phyloP scores from a whole-genome alignment of 2,329 filamentous ascomycete genomes.

The Diaporthe sp. region DNA sequence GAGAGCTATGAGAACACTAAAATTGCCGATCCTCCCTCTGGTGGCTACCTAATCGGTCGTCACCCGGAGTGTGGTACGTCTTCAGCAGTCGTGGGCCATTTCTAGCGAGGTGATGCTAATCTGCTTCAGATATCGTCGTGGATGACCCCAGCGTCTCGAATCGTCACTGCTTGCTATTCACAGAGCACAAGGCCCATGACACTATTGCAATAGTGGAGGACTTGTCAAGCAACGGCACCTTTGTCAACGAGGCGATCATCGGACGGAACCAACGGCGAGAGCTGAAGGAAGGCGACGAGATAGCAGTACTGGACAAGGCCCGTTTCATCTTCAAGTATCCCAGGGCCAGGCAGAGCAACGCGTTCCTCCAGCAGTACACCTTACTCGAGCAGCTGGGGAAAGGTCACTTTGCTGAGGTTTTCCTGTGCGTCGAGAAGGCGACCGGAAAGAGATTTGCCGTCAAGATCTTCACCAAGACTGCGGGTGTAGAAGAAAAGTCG shows the following conservation, averaged over 20 bases:
- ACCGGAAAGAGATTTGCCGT: slow-evolving; percentile 89
- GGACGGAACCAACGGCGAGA: slow-evolving; percentile 94
- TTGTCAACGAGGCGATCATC: slow-evolving; percentile 91
- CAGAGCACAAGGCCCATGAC: slow-evolving; percentile 55
- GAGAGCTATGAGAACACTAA: slow-evolving; percentile 75
- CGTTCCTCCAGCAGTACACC: slow-evolving; percentile 88
- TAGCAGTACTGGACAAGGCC: slow-evolving; percentile 86
- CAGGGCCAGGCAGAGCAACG: slow-evolving; percentile 78
- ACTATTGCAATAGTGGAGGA: slow-evolving; percentile 87
- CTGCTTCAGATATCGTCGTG: slow-evolving; percentile 75
- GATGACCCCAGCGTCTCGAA: slow-evolving; percentile 89
- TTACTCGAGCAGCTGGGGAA: slow-evolving; percentile 90
- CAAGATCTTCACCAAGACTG: slow-evolving; percentile 92
- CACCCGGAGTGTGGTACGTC: slow-evolving; percentile 92
- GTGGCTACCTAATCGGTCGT: slow-evolving; percentile 91
- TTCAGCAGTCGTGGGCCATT: not conserved
- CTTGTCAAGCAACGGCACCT: slow-evolving; percentile 95
- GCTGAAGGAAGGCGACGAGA: slow-evolving; percentile 90
- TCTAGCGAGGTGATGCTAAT: slow-evolving; percentile 36
- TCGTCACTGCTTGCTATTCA: slow-evolving; percentile 73
- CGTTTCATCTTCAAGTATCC: slow-evolving; percentile 95
- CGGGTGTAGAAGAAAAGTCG: slow-evolving; percentile 84
- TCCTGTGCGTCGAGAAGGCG: slow-evolving; percentile 88
- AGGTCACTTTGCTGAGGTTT: slow-evolving; percentile 95
- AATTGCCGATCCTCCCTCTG: slow-evolving; percentile 73